Conservation (phyloP, 2,329 filamentous ascomycete genomes). For the Fusarium sp. region DNA sequence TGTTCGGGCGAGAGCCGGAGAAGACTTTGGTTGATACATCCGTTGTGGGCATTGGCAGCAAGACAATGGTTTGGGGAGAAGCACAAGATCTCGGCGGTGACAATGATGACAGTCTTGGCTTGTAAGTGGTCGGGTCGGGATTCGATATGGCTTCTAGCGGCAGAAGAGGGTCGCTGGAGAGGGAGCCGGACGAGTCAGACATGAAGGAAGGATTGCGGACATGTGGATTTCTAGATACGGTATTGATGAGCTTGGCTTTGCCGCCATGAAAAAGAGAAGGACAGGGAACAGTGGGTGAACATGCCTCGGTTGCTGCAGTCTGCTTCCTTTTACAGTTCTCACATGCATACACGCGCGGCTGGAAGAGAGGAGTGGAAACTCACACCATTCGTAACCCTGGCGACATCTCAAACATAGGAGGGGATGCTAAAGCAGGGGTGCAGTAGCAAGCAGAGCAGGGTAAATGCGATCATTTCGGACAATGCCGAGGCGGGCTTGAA, state of each 20-base stretch:
- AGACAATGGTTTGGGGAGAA: background rate
- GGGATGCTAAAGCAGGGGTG: constrained; percentile 21
- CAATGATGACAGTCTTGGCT: constrained; percentile 1
- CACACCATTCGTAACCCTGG: constrained; percentile 29
- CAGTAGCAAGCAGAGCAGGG: background rate
- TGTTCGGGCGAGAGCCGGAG: no score
- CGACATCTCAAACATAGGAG: constrained; percentile 35
- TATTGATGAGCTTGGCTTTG: constrained; percentile 1
- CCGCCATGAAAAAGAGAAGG: background rate
- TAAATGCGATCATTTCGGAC: background rate
- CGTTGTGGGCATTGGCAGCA: no score
- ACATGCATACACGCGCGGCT: constrained; percentile 45
- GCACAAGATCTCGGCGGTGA: background rate
- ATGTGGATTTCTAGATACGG: background rate
- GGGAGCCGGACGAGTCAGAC: constrained; percentile 9
- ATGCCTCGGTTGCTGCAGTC: constrained; percentile 22
- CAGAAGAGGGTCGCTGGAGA: background rate
- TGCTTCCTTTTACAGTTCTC: constrained; percentile 33
- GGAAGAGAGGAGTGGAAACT: constrained; percentile 18
- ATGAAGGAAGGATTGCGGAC: background rate
- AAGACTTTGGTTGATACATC: background rate
- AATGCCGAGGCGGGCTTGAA: constrained; percentile 8
- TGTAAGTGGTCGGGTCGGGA: background rate
- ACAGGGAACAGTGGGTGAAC: background rate
- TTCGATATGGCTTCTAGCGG: constrained; percentile 4